Evolutionary conservation across 2,329 filamentous ascomycete genomes (phyloP).

Genomic region (Phialocephala sp.): DNA sequence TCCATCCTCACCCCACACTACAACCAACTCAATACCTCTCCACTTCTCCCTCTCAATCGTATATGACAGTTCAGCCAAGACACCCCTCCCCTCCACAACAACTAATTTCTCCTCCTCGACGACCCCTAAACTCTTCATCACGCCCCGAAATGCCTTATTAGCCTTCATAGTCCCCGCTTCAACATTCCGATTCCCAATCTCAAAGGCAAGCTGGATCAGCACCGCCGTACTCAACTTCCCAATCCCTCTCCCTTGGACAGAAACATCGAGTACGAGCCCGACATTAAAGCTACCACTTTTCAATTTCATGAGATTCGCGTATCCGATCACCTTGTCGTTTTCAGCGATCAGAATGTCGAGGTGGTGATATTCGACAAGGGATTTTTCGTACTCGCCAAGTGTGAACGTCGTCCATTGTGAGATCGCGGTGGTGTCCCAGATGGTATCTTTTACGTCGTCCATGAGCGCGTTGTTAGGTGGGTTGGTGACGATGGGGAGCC

Average conservation of each 20-base stretch:
- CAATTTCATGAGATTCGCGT: neutral
- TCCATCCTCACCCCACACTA: constrained; percentile 43
- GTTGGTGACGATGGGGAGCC: constrained; percentile 48
- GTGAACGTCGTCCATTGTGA: constrained; percentile 16
- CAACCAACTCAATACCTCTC: constrained; percentile 14
- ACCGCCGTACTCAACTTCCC: constrained; percentile 7
- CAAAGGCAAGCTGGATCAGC: constrained; percentile 14
- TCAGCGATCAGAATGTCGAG: neutral
- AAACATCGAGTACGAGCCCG: neutral
- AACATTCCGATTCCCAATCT: neutral
- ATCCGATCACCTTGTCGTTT: neutral
- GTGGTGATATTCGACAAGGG: neutral
- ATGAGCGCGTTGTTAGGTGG: constrained; percentile 11
- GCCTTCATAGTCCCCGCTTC: constrained; percentile 31
- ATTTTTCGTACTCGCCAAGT: neutral
- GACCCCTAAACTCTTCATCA: constrained; percentile 24
- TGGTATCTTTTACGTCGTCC: neutral
- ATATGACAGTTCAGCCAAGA: constrained; percentile 24
- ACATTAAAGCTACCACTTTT: constrained; percentile 18
- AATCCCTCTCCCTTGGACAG: neutral
- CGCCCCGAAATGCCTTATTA: constrained; percentile 28
- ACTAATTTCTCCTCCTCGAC: constrained; percentile 29
- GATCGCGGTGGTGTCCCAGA: constrained; percentile 23
- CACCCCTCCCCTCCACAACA: constrained; percentile 28
- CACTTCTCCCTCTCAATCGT: constrained; percentile 3